Evolutionary conservation across 768 basidiomycete genomes (phyloP).

Genomic region (Clathrus columnatus): DNA sequence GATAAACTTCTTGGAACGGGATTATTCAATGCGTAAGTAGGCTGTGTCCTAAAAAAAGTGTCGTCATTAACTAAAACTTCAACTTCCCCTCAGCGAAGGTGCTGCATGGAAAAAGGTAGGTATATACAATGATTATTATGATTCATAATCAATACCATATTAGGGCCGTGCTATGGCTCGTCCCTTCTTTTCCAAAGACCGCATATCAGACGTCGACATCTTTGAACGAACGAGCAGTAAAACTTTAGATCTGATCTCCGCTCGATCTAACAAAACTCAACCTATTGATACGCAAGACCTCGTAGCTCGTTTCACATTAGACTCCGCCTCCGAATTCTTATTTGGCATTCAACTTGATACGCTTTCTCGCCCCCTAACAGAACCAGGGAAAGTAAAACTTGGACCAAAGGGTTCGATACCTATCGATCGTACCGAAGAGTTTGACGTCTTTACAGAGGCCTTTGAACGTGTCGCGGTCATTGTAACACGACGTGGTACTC

Average conservation of each 20-base stretch:
- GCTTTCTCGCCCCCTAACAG: conserved; percentile 44
- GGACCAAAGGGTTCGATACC: conserved; percentile 55
- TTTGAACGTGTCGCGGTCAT: conserved; percentile 34
- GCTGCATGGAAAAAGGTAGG: conserved; percentile 52
- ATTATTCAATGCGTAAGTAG: conserved; percentile 59
- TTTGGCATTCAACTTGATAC: conserved; percentile 61
- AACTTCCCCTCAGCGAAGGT: conserved; percentile 24
- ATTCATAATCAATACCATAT: conserved; percentile 12
- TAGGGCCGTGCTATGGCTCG: conserved; percentile 61
- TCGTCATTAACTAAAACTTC: not conserved
- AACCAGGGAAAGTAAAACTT: conserved; percentile 34
- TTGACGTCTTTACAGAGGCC: conserved; percentile 44
- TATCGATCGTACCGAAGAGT: conserved; percentile 32
- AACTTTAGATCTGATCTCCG: conserved; percentile 28
- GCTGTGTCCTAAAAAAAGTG: not conserved
- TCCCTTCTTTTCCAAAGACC: conserved; percentile 68
- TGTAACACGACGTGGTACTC: conserved; percentile 25
- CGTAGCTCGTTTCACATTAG: conserved; percentile 57
- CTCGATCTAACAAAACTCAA: conserved; percentile 24
- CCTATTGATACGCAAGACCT: conserved; percentile 63
- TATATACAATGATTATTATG: not conserved
- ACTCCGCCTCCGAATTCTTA: conserved; percentile 65
- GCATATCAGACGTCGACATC: conserved; percentile 58
- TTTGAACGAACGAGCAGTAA: conserved; percentile 48
- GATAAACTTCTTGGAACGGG: conserved; percentile 46